Evolutionary conservation across 352 stramenopile genomes (phyloP).

Genomic region (Pythium aphanidermatum): DNA sequence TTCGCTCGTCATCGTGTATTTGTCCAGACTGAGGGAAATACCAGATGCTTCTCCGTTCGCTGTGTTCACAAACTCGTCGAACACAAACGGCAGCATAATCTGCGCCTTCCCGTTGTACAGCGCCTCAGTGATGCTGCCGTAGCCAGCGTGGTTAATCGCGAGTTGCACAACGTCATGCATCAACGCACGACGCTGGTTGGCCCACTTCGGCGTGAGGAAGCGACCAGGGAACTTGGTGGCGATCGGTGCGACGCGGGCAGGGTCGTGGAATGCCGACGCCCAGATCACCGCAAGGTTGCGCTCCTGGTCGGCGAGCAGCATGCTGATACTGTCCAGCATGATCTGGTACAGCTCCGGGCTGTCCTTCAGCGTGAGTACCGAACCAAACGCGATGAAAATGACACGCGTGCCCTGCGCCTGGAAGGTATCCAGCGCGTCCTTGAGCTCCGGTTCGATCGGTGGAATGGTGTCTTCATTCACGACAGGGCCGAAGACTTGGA

Average conservation of each 20-base stretch:
- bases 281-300: conserved; percentile 17
- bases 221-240: conserved; percentile 13
- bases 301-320: conserved; percentile 6
- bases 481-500: conserved; percentile 17
- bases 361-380: conserved; percentile 19
- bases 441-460: conserved; percentile 15
- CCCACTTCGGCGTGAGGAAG: conserved; percentile 18
- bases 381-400: conserved; percentile 19
- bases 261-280: conserved; percentile 16
- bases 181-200: conserved; percentile 17
- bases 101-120: conserved; percentile 19
- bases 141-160: conserved; percentile 17
- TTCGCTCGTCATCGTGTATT: conserved; percentile 21
- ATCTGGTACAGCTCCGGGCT: conserved; percentile 17
- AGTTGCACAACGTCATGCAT: conserved; percentile 23
- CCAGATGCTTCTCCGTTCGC: conserved; percentile 12
- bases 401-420: conserved; percentile 5
- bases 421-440: conserved; percentile 12
- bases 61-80: conserved; percentile 22
- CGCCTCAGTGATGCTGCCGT: conserved; percentile 18
- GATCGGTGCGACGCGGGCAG: conserved; percentile 4
- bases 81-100: conserved; percentile 20
- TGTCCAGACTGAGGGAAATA: conserved; percentile 21
- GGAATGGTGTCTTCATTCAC: conserved; percentile 20
- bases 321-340: conserved; percentile 12